Conservation (phyloP, 1,284 basidiomycete species). For the Cryptococcus jaspeensis region DNA sequence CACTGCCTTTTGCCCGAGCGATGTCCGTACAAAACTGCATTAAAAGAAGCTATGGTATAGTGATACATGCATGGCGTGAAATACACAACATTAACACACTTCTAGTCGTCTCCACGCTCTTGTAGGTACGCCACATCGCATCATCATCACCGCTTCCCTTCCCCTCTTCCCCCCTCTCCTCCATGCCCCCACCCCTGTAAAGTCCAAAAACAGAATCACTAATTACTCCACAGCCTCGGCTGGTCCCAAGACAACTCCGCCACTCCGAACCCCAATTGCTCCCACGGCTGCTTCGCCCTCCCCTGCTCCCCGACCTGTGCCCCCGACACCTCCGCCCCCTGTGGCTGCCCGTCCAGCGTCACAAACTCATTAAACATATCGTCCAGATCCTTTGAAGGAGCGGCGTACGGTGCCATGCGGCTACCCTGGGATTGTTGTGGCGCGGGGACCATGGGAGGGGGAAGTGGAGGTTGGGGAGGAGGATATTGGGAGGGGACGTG, state of each 20-base stretch:
- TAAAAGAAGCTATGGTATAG: too few species aligned
- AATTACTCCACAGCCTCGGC: neutral
- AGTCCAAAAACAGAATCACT: neutral
- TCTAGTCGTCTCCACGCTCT: too few species aligned
- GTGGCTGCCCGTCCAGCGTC: constrained; percentile 12
- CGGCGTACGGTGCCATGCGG: neutral
- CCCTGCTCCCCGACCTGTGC: neutral
- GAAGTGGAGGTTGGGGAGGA: neutral
- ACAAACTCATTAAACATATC: constrained; percentile 23
- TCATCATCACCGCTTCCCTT: too few species aligned
- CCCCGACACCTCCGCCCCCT: neutral
- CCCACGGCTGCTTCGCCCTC: neutral
- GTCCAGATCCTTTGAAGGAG: constrained; percentile 9
- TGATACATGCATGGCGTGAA: too few species aligned
- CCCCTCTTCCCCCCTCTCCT: too few species aligned
- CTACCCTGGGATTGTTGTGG: neutral
- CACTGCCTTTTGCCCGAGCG: too few species aligned
- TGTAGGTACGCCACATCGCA: too few species aligned
- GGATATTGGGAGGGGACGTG: neutral
- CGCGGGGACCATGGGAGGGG: neutral
- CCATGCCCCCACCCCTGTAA: too few species aligned
- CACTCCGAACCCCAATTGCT: neutral
- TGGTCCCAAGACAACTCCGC: neutral
- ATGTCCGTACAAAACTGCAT: too few species aligned
- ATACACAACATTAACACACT: too few species aligned